A percentile compares a stretch with the other conserved stretches of the same genome.
Evolutionary conservation across 352 stramenopile genomes (phyloP).

Genomic region (Phytophthora pisi): DNA sequence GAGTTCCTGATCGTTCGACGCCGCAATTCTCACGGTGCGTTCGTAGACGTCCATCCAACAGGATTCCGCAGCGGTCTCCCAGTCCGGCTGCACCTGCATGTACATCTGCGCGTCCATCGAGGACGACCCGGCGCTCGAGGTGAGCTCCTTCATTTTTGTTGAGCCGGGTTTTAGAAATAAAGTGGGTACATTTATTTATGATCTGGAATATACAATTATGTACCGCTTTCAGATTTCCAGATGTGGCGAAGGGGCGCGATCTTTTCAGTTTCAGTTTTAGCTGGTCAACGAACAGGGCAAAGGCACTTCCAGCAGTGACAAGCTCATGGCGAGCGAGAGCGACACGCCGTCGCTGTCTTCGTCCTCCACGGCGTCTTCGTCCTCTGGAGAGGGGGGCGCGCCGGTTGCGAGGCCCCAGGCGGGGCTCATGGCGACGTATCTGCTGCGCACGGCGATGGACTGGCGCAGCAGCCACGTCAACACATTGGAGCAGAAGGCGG

Average conservation of each 20-base stretch:
- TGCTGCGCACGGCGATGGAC: conserved; percentile 46
- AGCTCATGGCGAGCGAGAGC: neutral
- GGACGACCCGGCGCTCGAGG: conserved; percentile 1
- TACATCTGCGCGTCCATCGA: conserved; percentile 36
- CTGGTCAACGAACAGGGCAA: conserved; percentile 4
- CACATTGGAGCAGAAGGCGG: neutral
- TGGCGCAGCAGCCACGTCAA: conserved; percentile 17
- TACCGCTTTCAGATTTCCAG: neutral
- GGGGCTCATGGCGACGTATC: conserved; percentile 44
- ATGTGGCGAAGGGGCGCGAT: conserved; percentile 16
- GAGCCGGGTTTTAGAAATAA: neutral
- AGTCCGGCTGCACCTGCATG: conserved; percentile 77
- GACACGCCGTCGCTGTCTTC: neutral
- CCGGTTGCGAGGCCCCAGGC: conserved; percentile 16
- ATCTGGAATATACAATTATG: neutral
- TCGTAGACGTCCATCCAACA: conserved; percentile 68
- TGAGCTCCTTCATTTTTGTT: conserved; percentile 22
- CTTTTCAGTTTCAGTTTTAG: conserved; percentile 8
- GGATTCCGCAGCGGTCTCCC: conserved; percentile 21
- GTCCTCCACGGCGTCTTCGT: conserved; percentile 9
- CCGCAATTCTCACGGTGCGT: conserved; percentile 36
- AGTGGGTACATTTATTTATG: too few species aligned
- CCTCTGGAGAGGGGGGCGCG: neutral
- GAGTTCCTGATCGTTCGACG: conserved; percentile 9
- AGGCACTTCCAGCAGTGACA: neutral